These are phyloP conservation scores for Arachis hypogaea DNA, from an alignment of 306 rosid species.

Conservation along the genomic window DNA sequence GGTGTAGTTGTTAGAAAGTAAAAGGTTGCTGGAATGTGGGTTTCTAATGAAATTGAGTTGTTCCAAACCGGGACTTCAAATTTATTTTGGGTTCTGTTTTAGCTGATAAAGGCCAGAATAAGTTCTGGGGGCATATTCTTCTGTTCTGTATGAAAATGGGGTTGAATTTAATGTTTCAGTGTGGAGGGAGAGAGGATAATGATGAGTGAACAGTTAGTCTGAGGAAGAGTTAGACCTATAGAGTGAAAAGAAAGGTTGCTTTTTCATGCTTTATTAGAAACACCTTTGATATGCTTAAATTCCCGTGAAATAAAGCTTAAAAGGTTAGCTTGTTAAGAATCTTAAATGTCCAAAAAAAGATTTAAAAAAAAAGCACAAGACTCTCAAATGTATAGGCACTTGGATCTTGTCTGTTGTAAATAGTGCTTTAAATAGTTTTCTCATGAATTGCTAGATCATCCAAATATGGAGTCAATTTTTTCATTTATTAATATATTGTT, in stretches of 20 bases:
- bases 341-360: conserved; percentile 5
- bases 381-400: conserved; percentile 18
- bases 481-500: conserved; percentile 2
- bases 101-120: neutral
- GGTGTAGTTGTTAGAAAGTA: conserved; percentile 3
- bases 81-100: conserved; percentile 6
- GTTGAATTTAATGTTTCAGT: conserved; percentile 4
- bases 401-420: neutral
- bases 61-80: neutral
- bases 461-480: conserved; percentile 11
- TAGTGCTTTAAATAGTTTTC: conserved; percentile 14
- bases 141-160: neutral
- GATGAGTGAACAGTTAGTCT: conserved; percentile 2
- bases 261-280: conserved; percentile 26
- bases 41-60: neutral
- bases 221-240: neutral
- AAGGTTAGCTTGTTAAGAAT: neutral
- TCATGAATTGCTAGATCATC: conserved; percentile 1
- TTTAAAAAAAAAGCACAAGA: neutral
- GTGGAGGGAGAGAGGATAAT: conserved; percentile 13
- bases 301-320: neutral
- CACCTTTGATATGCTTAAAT: neutral
- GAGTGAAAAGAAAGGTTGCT: conserved; percentile 2
- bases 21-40: conserved; percentile 3
- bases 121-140: neutral